These are phyloP conservation scores for Phoenix dactylifera DNA, from an alignment of 176 grass and related monocot genomes.

Conservation along the genomic window DNA sequence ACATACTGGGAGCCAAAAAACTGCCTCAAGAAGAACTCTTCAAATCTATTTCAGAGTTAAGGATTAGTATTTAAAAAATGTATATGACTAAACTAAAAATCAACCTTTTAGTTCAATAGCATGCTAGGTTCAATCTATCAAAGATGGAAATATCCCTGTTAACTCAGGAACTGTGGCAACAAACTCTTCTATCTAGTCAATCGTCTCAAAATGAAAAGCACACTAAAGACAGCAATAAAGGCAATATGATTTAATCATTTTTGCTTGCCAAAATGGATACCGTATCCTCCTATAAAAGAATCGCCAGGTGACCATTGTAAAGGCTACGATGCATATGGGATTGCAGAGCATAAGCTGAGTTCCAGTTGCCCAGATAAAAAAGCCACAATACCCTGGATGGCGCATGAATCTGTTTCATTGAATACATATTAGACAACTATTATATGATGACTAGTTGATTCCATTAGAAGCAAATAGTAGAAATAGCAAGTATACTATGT, in stretches of 20 bases:
- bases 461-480: no score
- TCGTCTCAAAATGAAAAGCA: no score
- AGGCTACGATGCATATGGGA: conserved; percentile 60
- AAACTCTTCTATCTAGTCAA: no score
- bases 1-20: conserved; percentile 68
- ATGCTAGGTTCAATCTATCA: no score
- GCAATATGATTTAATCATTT: no score
- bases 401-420: conserved; percentile 58
- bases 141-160: no score
- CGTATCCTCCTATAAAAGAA: conserved; percentile 82
- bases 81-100: no score
- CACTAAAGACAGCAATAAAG: no score
- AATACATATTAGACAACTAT: conserved; percentile 5
- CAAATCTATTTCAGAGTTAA: conserved; percentile 59
- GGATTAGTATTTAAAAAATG: conserved; percentile 6
- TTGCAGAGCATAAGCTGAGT: conserved; percentile 96
- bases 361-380: conserved; percentile 82
- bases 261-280: conserved; percentile 45
- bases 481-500: no score
- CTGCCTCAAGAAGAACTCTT: conserved; percentile 97
- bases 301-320: conserved; percentile 48
- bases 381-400: conserved; percentile 87
- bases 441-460: no score
- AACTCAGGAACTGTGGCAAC: no score
- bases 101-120: no score